Percentiles rank a stretch among this genome's conserved stretches.
Conservation (phyloP, 176 grass and related monocot genomes). For the Paspalum vaginatum region DNA sequence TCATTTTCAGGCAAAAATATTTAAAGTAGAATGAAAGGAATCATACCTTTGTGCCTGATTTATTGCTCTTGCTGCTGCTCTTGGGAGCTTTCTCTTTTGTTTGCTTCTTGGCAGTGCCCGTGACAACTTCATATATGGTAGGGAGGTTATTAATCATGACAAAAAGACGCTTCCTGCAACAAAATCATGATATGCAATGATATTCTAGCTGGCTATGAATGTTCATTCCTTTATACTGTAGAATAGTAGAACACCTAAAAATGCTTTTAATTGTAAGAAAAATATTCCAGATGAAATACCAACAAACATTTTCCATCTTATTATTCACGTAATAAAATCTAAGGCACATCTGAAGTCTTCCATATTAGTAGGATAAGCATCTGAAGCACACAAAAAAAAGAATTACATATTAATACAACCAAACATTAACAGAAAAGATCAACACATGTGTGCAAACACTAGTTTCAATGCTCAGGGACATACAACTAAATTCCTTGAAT, state of each 20-base stretch:
- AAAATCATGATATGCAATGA: constrained; percentile 5
- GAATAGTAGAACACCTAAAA: constrained; percentile 14
- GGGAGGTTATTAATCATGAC: constrained; percentile 95
- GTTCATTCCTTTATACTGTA: constrained; percentile 5
- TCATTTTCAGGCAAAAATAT: constrained; percentile 5
- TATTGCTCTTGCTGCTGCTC: constrained; percentile 79
- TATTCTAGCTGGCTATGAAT: not conserved
- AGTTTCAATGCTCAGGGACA: constrained; percentile 14
- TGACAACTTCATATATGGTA: constrained; percentile 97
- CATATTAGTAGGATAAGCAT: not conserved
- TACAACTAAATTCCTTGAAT: constrained; percentile 7
- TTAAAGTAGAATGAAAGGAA: constrained; percentile 30
- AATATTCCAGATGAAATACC: not conserved
- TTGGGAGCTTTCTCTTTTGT: constrained; percentile 79
- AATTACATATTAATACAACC: not conserved
- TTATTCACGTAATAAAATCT: not conserved
- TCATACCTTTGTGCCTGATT: constrained; percentile 71
- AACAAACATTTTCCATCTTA: not conserved
- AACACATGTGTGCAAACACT: not conserved
- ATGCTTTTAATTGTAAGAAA: constrained; percentile 14
- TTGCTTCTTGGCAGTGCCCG: constrained; percentile 80
- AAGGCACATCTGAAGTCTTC: not conserved
- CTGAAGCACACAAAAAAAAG: not conserved
- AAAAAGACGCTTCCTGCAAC: constrained; percentile 89
- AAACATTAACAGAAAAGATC: constrained; percentile 21